phyloP scores from a whole-genome alignment of 176 grass and related monocot genomes.

The Oryza brachyantha region DNA sequence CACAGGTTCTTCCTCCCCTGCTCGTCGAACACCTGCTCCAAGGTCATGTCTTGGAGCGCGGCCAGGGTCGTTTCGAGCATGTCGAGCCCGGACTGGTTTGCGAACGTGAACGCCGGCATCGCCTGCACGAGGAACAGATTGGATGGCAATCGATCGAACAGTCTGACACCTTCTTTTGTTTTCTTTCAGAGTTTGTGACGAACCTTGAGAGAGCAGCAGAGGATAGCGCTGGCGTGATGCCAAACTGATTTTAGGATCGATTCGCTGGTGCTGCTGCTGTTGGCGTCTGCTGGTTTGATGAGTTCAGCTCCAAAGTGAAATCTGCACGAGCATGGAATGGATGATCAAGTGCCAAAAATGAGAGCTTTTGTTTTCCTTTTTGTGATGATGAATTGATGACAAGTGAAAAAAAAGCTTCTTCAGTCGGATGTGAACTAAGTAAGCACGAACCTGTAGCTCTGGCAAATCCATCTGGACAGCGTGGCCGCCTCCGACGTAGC shows the following conservation, averaged over 20 bases:
- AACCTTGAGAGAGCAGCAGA: conserved; percentile 91
- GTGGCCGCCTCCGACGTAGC: conserved; percentile 58
- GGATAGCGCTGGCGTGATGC: conserved; percentile 64
- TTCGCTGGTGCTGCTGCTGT: conserved; percentile 13
- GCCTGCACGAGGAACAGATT: conserved; percentile 37
- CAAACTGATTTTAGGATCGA: conserved; percentile 59
- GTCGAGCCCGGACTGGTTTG: conserved; percentile 87
- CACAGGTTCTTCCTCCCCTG: conserved; percentile 67
- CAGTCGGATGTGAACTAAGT: background rate
- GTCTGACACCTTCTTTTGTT: background rate
- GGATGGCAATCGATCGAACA: no score
- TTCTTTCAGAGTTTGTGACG: background rate
- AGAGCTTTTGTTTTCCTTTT: no score
- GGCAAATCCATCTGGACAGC: conserved; percentile 75
- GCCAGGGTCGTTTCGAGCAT: conserved; percentile 86
- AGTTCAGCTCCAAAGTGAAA: conserved; percentile 78
- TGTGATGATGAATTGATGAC: no score
- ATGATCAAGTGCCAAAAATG: conserved; percentile 4
- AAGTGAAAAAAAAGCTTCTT: background rate
- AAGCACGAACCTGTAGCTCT: conserved; percentile 71
- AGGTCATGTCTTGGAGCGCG: conserved; percentile 63
- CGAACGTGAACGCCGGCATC: conserved; percentile 66
- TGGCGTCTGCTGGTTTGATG: conserved; percentile 27
- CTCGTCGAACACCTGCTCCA: conserved; percentile 70
- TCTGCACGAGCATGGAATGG: conserved; percentile 28